Evolutionary conservation across 768 basidiomycete genomes (phyloP), one percentile per base, ranked within the genome.

Genomic region (Lyophyllum decastes): DNA sequence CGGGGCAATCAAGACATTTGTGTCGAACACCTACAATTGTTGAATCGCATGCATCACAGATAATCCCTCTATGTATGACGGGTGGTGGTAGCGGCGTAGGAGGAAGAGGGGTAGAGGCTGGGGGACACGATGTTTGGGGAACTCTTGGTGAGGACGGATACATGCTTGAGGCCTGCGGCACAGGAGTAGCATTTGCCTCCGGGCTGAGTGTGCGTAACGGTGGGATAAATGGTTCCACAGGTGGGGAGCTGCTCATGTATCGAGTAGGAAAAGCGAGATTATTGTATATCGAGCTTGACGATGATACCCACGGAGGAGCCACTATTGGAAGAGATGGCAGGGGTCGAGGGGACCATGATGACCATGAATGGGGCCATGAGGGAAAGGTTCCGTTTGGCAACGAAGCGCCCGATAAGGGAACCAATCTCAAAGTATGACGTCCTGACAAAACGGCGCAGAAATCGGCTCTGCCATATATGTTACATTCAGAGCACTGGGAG

Each of bases 1-100:
- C 79, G 48, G 79, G 76, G 68, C 92, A 94, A 62, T 91, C 88
- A 21, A 91, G 71, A 65, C 92, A 94, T 70, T 94, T 94, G 70
- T 91, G 86, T 44, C 93, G 79, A 54, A 85, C 68, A 11, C 92
- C 92, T 54, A 80, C 73, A 38, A 94, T 77, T 3, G 71, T 79
- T 21, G 71, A 62, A 5, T 78, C 61, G 70, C 92, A 95, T 16
- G 63, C 64, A 68, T 94, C 89, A 68, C 92, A 95, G 9, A 77
- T 46, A n/a, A 91, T 73, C 26, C 81, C 81, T 30, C 50, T 66
- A 67, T 92, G 89, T 38, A 87, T 69, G n/a, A 77, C 72, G 8
- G 71, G 73, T 11, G 67, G 64, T 12, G 66, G 60, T 22, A 65
- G 54, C 10, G 61, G 64, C 2, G 57, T 49, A 19, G 22, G n/a